phyloP scores from a whole-genome alignment of 257 asterid genomes.

The Solanum phureja region DNA sequence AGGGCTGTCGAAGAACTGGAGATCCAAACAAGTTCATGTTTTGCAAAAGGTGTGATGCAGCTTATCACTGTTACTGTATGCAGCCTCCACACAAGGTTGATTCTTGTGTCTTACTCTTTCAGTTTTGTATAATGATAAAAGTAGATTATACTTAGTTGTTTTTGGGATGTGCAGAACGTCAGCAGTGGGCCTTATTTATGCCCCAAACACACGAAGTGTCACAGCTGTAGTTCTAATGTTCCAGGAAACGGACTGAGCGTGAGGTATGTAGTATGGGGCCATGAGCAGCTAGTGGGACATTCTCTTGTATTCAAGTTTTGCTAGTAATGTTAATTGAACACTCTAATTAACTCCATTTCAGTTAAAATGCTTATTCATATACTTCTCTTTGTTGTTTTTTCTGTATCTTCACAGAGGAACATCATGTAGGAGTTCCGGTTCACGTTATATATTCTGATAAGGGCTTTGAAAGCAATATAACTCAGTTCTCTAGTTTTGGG shows the following conservation, averaged over 20 bases:
- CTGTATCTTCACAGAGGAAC: not conserved
- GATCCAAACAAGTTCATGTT: no score
- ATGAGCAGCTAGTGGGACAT: not conserved
- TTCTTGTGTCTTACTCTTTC: no score
- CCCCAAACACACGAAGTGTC: no score
- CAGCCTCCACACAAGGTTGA: no score
- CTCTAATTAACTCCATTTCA: not conserved
- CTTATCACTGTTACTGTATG: no score
- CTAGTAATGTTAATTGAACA: not conserved
- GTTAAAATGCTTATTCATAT: not conserved
- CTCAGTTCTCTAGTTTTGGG: not conserved
- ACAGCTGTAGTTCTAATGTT: slow-evolving; percentile 84
- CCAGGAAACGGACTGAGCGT: slow-evolving; percentile 96
- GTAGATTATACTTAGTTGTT: no score
- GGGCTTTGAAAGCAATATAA: not conserved
- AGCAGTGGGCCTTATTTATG: no score
- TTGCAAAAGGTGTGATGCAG: no score
- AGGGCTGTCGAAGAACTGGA: no score
- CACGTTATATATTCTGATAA: not conserved
- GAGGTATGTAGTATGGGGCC: slow-evolving; percentile 42
- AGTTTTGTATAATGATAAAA: no score
- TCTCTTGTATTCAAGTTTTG: not conserved
- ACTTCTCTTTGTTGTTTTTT: not conserved
- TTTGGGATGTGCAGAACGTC: no score
- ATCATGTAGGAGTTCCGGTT: not conserved